These are phyloP conservation scores for Globisporangium iwayamae DNA, from an alignment of 352 stramenopile genomes.

Conservation along the genomic window DNA sequence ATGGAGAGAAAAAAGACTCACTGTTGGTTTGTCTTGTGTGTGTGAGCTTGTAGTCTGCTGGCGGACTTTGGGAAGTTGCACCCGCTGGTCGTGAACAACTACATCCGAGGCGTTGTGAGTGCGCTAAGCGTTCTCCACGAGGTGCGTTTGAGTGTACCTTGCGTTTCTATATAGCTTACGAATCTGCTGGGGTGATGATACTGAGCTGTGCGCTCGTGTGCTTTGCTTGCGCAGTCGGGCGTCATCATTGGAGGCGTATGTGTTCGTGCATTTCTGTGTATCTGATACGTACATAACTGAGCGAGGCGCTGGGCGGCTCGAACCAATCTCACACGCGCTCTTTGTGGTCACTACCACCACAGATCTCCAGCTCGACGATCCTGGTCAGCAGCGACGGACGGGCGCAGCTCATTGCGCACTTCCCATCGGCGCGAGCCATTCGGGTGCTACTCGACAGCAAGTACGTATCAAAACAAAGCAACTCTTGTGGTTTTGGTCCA, in stretches of 20 bases:
- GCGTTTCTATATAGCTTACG: too few species aligned
- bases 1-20: too few species aligned
- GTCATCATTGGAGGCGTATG: constrained; percentile 23
- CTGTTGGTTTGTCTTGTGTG: too few species aligned
- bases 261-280: not conserved
- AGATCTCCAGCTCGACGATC: constrained; percentile 15
- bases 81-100: constrained; percentile 30
- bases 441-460: constrained; percentile 2
- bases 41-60: constrained; percentile 11
- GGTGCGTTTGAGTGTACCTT: constrained; percentile 15
- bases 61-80: constrained; percentile 34
- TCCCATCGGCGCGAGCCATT: not conserved
- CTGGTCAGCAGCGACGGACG: constrained; percentile 9
- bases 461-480: not conserved
- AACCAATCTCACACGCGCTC: not conserved
- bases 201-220: not conserved
- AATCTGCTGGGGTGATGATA: not conserved
- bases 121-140: constrained; percentile 32
- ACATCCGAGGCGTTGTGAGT: constrained; percentile 24
- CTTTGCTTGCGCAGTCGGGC: constrained; percentile 10
- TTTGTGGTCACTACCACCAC: not conserved
- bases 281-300: too few species aligned
- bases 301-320: too few species aligned
- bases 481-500: not conserved
- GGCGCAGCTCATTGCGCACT: not conserved